These are phyloP conservation scores for Yamadazyma aaseri DNA, from an alignment of 1,139 yeast genomes.

Conservation along the genomic window DNA sequence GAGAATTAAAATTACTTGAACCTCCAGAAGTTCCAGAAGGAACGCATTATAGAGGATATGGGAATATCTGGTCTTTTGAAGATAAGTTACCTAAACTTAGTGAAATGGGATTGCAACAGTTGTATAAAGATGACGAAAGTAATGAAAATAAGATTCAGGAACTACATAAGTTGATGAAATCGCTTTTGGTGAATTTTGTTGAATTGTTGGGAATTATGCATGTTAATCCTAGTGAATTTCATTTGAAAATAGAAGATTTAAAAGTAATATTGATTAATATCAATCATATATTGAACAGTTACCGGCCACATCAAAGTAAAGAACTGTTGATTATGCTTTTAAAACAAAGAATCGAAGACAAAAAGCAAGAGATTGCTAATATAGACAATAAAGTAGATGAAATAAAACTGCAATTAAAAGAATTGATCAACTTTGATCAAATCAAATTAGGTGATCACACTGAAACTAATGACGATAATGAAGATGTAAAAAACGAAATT, in stretches of 20 bases:
- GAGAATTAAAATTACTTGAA: constrained; percentile 50
- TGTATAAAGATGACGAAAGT: constrained; percentile 48
- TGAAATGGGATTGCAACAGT: constrained; percentile 66
- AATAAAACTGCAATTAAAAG: constrained; percentile 40
- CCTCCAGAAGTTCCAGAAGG: constrained; percentile 69
- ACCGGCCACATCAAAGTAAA: constrained; percentile 85
- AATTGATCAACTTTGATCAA: constrained; percentile 21
- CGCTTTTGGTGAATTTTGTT: constrained; percentile 66
- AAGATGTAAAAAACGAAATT: constrained; percentile 16
- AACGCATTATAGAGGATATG: constrained; percentile 72
- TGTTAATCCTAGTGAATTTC: constrained; percentile 65
- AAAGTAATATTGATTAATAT: constrained; percentile 76
- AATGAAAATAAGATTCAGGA: constrained; percentile 60
- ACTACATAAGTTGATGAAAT: constrained; percentile 66
- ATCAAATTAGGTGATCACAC: constrained; percentile 2
- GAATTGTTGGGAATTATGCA: constrained; percentile 75
- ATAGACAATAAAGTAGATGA: constrained; percentile 48
- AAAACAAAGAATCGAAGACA: constrained; percentile 59
- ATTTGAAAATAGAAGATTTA: constrained; percentile 65
- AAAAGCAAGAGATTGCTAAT: constrained; percentile 49
- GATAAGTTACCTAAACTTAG: constrained; percentile 67
- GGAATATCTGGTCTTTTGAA: constrained; percentile 76
- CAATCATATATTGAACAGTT: constrained; percentile 80
- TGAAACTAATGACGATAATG: constrained; percentile 8
- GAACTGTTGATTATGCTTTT: constrained; percentile 74